Evolutionary conservation across 192 early-diverging fungal genomes (phyloP).

Genomic region (Geranomyces michiganensis): DNA sequence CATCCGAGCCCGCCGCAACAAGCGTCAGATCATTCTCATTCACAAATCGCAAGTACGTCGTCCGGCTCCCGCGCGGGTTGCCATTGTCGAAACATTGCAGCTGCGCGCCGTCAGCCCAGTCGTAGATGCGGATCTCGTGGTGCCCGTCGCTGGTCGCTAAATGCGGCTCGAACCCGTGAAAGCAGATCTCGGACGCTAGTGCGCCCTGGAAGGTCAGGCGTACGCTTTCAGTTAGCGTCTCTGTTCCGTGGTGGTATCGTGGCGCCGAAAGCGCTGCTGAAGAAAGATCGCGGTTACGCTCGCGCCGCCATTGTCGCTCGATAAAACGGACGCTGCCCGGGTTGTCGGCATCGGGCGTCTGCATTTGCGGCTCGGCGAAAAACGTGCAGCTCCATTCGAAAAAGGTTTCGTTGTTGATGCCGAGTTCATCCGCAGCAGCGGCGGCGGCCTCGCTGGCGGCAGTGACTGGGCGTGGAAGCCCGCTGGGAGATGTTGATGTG

Average conservation of each 20-base stretch:
- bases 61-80: constrained; percentile 68
- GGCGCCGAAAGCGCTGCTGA: background rate
- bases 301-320: constrained; percentile 72
- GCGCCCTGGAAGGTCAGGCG: constrained; percentile 1
- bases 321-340: constrained; percentile 77
- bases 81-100: constrained; percentile 70
- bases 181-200: constrained; percentile 39
- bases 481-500: background rate
- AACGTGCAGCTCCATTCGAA: constrained; percentile 88
- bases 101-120: constrained; percentile 66
- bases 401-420: constrained; percentile 60
- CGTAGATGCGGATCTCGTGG: constrained; percentile 52
- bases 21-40: constrained; percentile 89
- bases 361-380: constrained; percentile 87
- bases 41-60: constrained; percentile 80
- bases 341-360: constrained; percentile 74
- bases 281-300: constrained; percentile 55
- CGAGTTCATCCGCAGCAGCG: constrained; percentile 30
- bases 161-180: constrained; percentile 89
- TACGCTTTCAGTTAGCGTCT: constrained; percentile 13
- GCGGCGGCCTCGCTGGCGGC: constrained; percentile 3
- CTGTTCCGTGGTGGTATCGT: background rate
- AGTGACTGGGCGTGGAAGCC: background rate
- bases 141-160: constrained; percentile 73
- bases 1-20: constrained; percentile 78